Conservation (phyloP, 495 filamentous ascomycete genomes). For the Penicillium maclennaniae region DNA sequence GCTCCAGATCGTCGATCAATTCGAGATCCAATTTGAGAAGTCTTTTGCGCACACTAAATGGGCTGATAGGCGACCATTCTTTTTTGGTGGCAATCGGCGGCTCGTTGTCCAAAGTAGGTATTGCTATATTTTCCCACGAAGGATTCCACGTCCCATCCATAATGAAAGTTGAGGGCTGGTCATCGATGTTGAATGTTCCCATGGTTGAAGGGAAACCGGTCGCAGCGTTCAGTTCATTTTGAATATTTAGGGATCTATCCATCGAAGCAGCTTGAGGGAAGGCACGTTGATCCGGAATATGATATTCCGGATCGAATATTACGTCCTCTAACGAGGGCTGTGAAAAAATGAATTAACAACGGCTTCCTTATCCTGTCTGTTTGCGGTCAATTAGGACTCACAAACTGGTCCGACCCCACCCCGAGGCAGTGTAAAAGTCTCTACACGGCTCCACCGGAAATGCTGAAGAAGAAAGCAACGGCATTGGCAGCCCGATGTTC, state of each 20-base stretch:
- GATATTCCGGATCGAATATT: neutral
- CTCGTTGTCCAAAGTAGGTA: neutral
- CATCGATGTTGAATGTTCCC: neutral
- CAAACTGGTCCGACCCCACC: neutral
- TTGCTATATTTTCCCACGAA: neutral
- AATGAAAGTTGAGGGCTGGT: neutral
- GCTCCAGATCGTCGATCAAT: constrained; percentile 18
- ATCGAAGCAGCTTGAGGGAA: neutral
- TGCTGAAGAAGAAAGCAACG: neutral
- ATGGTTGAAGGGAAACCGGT: neutral
- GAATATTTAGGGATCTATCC: neutral
- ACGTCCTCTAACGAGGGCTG: neutral
- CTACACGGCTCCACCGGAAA: constrained; percentile 2
- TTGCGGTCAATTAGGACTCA: neutral
- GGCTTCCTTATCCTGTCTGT: neutral
- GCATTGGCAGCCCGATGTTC: neutral
- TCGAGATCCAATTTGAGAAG: constrained; percentile 15
- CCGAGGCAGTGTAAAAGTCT: constrained; percentile 1
- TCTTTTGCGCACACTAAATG: constrained; percentile 1
- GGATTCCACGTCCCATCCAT: neutral
- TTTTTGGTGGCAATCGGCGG: too few species aligned
- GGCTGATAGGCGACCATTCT: neutral
- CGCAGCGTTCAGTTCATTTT: neutral
- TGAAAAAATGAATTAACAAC: neutral
- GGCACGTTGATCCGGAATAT: neutral